Evolutionary conservation across 257 asterid species (phyloP), one percentile per base, ranked within the genome.

Genomic region (Gardenia jasminoides): DNA sequence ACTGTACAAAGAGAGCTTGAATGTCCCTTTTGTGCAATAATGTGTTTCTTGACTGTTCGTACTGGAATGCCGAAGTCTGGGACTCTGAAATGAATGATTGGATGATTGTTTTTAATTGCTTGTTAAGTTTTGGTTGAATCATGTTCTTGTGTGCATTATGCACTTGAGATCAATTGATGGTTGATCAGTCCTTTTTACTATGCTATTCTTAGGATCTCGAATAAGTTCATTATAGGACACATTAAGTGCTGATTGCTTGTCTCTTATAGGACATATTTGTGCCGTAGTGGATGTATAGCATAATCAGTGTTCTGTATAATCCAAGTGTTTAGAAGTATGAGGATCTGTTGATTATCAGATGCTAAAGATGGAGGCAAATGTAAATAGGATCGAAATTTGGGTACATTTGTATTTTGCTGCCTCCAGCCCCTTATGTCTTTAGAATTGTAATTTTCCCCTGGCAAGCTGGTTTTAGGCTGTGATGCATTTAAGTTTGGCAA

Each of bases 391-490:
- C 44, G 66, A n/a, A 16, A 4, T 74, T 56, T 75, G 4, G 43
- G 78, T 36, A 47, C 41, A 56, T 59, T 43, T 44, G 13, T 43
- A 54, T 67, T 72, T 72, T 66, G 15, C 65, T 67, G 61, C 68
- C 43, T 77, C 24, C n/a, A 62, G 30, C 26, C 64, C 16, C 20
- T 67, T 36, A 20, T 13, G 33, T 30, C 39, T 71, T n/a, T 47
- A 47, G 39, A 44, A 36, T 26, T 15, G 28, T 58, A 13, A 16
- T 39, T 48, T 39, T 67, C n/a, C n/a, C 22, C 3, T 19, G 48
- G 44, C 24, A 28, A 13, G n/a, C 36, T 75, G 26, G 7, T 44
- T 72, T 47, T 54, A 30, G 3, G 5, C 1, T 52, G 54, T 44
- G 44, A 28, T 41, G 41, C 22, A n/a, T 69, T 69, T 16, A 58